Percentiles rank a stretch among this genome's conserved stretches.
Conservation (phyloP, 1,284 basidiomycete species). For the Cutaneotrichosporon cutaneum region DNA sequence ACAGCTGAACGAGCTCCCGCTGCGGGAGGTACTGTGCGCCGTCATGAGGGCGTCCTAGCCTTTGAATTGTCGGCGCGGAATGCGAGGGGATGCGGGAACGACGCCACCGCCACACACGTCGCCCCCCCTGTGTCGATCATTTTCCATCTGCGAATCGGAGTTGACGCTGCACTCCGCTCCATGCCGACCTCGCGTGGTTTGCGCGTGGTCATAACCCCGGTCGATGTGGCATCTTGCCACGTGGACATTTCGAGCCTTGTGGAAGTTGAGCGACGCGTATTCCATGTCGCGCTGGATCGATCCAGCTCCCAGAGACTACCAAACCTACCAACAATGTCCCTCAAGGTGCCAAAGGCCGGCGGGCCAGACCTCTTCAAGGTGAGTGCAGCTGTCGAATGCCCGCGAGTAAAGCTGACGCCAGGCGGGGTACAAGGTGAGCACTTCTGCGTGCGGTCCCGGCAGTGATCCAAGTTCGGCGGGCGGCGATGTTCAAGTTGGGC, state of each 20-base stretch:
- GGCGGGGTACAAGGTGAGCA: slow-evolving; percentile 25
- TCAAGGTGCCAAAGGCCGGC: slow-evolving; percentile 76
- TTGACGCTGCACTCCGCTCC: background rate
- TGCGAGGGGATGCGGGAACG: no score
- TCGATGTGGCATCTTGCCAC: slow-evolving; percentile 12
- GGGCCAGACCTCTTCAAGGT: slow-evolving; percentile 85
- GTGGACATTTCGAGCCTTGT: slow-evolving; percentile 11
- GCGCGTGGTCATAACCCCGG: background rate
- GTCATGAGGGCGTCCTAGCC: no score
- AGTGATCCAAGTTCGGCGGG: background rate
- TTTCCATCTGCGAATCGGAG: background rate
- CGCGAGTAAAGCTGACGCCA: slow-evolving; percentile 5
- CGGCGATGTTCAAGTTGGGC: background rate
- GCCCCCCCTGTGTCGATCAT: background rate
- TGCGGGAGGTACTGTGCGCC: no score
- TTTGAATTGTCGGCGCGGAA: no score
- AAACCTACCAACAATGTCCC: slow-evolving; percentile 17
- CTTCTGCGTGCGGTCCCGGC: background rate
- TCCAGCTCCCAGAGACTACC: background rate
- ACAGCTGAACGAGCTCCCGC: no score
- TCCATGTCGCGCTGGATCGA: slow-evolving; percentile 7
- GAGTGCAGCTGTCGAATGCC: slow-evolving; percentile 20
- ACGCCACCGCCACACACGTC: background rate
- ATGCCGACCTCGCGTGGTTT: background rate
- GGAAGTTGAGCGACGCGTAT: slow-evolving; percentile 13